Evolutionary conservation across 1,284 basidiomycete genomes (phyloP).

Genomic region (Leucoagaricus sp.): DNA sequence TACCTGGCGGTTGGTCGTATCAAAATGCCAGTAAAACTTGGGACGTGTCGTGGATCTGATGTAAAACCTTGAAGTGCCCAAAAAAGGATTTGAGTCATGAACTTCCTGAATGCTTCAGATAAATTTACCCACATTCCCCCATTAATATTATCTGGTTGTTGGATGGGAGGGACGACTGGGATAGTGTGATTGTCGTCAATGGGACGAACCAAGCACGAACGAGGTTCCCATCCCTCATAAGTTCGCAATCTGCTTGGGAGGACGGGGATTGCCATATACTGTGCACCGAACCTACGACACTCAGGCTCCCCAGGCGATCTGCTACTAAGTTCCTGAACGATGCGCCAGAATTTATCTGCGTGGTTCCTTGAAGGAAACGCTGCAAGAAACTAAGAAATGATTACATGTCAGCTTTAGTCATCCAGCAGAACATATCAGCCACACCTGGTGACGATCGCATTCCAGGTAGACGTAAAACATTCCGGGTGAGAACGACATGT

Average conservation of each 20-base stretch:
- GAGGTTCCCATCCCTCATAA: not conserved
- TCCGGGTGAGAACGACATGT: conserved; percentile 1
- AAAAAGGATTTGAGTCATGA: not conserved
- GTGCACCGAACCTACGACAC: not conserved
- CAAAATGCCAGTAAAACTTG: not conserved
- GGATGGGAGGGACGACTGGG: not conserved
- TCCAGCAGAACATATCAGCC: not conserved
- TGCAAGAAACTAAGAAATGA: not conserved
- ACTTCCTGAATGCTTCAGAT: not conserved
- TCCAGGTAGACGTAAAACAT: conserved; percentile 3
- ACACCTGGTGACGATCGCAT: not conserved
- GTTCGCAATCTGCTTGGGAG: not conserved
- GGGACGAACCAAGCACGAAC: not conserved
- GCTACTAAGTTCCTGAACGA: not conserved
- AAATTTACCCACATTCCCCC: not conserved
- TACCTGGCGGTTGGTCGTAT: not conserved
- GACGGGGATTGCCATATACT: not conserved
- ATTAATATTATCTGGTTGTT: conserved; percentile 3
- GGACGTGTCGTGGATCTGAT: conserved; percentile 4
- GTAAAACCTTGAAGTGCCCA: not conserved
- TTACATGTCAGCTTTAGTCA: not conserved
- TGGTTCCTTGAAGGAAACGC: conserved; percentile 1
- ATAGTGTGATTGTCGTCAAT: not conserved
- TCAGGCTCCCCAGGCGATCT: not conserved
- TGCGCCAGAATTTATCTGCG: conserved; percentile 9